A percentile compares a stretch with the other conserved stretches of the same genome.
phyloP scores from a whole-genome alignment of 331 rosid species.

The Quercus tomentella region DNA sequence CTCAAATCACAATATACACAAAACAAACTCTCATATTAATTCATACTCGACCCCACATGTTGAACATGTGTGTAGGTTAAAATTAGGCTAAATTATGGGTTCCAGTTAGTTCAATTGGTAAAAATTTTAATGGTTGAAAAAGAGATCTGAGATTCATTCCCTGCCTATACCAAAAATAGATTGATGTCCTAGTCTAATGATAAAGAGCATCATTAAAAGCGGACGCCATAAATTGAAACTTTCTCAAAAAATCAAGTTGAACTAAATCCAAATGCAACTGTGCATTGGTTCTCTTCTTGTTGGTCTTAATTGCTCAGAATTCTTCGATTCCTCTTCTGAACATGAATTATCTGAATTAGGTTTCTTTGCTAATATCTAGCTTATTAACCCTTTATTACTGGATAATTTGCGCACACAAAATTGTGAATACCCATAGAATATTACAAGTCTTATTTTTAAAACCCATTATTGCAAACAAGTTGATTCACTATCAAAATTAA shows the following conservation, averaged over 20 bases:
- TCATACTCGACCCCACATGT: slow-evolving; percentile 37
- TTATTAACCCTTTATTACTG: not conserved
- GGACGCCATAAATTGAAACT: not conserved
- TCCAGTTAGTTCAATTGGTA: accelerated
- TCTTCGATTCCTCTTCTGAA: not conserved
- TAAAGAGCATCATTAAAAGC: not conserved
- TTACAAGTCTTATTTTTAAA: not conserved
- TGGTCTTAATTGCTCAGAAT: slow-evolving; percentile 21
- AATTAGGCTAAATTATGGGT: accelerated
- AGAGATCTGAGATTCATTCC: accelerated
- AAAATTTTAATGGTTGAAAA: accelerated
- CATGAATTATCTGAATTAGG: not conserved
- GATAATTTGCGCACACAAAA: not conserved
- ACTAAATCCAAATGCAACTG: slow-evolving; percentile 47
- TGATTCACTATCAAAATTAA: too few relatives aligned
- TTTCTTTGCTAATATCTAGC: not conserved
- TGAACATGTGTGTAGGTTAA: slow-evolving; percentile 5
- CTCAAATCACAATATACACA: too few relatives aligned
- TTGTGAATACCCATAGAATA: not conserved
- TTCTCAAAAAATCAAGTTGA: not conserved
- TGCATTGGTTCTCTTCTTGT: slow-evolving; percentile 51
- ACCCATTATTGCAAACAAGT: too few relatives aligned
- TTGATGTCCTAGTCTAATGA: too few relatives aligned
- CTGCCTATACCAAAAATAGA: accelerated
- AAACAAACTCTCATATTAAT: too few relatives aligned